Evolutionary conservation across 2,329 filamentous ascomycete species (phyloP).

Genomic region (Allantophomopsis cytisporea): DNA sequence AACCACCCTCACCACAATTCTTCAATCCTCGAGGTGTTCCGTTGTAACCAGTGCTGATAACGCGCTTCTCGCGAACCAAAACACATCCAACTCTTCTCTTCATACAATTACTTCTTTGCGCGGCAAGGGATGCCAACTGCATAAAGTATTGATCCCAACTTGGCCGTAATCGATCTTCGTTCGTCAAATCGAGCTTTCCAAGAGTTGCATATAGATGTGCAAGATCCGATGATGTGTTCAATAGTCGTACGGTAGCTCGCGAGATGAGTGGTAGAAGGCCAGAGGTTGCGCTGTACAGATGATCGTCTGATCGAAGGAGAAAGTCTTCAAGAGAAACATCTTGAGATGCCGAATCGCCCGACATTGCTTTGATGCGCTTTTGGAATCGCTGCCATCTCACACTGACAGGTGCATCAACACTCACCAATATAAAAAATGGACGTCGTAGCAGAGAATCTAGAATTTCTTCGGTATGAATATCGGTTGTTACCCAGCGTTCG

Average conservation of each 20-base stretch:
- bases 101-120: conserved; percentile 93
- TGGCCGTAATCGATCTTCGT: conserved; percentile 69
- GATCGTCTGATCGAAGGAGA: conserved; percentile 47
- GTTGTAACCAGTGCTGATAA: conserved; percentile 94
- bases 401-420: conserved; percentile 78
- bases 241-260: conserved; percentile 68
- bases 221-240: conserved; percentile 70
- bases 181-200: conserved; percentile 59
- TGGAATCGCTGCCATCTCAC: conserved; percentile 73
- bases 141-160: conserved; percentile 98
- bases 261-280: conserved; percentile 69
- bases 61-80: conserved; percentile 70
- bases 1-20: conserved; percentile 91
- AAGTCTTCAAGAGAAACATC: conserved; percentile 36
- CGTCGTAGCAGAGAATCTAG: conserved; percentile 65
- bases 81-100: conserved; percentile 93
- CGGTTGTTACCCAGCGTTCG: conserved; percentile 72
- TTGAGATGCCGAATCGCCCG: conserved; percentile 11
- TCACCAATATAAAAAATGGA: conserved; percentile 87
- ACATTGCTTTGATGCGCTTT: conserved; percentile 23
- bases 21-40: conserved; percentile 80
- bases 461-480: conserved; percentile 59
- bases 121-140: conserved; percentile 84
- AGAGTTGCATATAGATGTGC: conserved; percentile 61
- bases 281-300: conserved; percentile 54